A percentile compares a stretch with the other conserved stretches of the same genome.
phyloP scores from a whole-genome alignment of 768 basidiomycete species.

The Trametes coccinea region DNA sequence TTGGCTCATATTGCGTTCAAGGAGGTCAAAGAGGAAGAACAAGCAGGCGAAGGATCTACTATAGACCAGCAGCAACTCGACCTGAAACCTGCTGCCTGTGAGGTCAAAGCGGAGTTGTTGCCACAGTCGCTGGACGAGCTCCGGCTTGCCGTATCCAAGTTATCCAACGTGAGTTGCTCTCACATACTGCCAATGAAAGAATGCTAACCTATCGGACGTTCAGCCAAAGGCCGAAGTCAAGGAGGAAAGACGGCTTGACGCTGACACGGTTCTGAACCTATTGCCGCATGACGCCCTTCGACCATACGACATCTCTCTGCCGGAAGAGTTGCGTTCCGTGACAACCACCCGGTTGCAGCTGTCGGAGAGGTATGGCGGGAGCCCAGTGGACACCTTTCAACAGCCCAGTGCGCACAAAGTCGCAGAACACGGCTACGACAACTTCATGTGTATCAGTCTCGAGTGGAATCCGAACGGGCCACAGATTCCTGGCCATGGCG shows the following conservation, averaged over 20 bases:
- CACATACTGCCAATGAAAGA: no score
- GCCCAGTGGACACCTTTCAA: conserved; percentile 33
- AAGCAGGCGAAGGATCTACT: no score
- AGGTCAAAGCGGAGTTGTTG: no score
- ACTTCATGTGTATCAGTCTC: conserved; percentile 39
- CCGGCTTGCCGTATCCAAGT: no score
- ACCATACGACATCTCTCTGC: conserved; percentile 30
- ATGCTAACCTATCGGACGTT: no score
- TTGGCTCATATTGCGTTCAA: no score
- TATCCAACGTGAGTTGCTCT: no score
- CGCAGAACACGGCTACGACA: conserved; percentile 31
- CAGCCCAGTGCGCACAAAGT: conserved; percentile 23
- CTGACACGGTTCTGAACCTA: conserved; percentile 8
- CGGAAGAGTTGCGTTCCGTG: conserved; percentile 28
- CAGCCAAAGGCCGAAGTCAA: conserved; percentile 18
- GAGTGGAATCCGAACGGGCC: conserved; percentile 39
- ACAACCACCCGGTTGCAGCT: conserved; percentile 35
- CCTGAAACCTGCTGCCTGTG: no score
- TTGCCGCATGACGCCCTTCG: conserved; percentile 28
- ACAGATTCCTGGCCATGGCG: conserved; percentile 36
- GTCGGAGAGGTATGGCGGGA: conserved; percentile 39
- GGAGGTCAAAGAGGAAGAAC: no score
- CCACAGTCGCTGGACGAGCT: no score
- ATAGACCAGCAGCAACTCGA: no score
- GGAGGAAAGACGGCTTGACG: conserved; percentile 4